Percentiles rank a stretch among this genome's conserved stretches.
These are phyloP conservation scores for Plantago ovata DNA, from an alignment of 257 asterid genomes.

Conservation along the genomic window DNA sequence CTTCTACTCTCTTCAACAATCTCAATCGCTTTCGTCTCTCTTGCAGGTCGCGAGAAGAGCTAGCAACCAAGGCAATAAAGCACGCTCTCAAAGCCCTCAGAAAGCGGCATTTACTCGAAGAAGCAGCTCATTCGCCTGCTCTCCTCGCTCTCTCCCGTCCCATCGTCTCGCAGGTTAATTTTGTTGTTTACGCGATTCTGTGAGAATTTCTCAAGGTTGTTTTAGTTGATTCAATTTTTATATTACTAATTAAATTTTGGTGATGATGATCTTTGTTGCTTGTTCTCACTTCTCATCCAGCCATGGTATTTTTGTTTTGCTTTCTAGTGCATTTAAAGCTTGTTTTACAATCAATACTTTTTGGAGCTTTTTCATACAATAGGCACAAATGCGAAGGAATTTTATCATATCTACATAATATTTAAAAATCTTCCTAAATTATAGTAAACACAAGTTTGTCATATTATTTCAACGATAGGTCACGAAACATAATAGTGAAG, in stretches of 20 bases:
- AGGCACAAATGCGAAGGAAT: too few species aligned
- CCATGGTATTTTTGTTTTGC: too few species aligned
- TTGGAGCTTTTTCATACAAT: too few species aligned
- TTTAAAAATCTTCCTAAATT: too few species aligned
- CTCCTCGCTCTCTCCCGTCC: slow-evolving; percentile 76
- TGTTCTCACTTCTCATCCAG: too few species aligned
- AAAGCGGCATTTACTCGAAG: slow-evolving; percentile 83
- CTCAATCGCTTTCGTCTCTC: slow-evolving; percentile 5
- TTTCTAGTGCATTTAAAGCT: too few species aligned
- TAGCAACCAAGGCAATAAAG: slow-evolving; percentile 51
- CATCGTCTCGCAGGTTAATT: slow-evolving; percentile 55
- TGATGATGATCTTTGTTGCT: slow-evolving; percentile 5
- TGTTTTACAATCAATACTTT: too few species aligned
- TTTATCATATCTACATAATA: too few species aligned
- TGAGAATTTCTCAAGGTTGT: neutral
- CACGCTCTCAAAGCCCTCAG: slow-evolving; percentile 75
- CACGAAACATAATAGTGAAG: neutral
- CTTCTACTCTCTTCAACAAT: neutral
- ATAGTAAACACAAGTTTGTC: too few species aligned
- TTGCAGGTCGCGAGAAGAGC: slow-evolving; percentile 57
- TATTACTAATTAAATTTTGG: slow-evolving; percentile 2
- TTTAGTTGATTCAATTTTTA: neutral
- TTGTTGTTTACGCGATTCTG: neutral
- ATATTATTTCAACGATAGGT: too few species aligned
- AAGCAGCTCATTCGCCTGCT: slow-evolving; percentile 94